Evolutionary conservation across 1,284 basidiomycete species (phyloP).

Genomic region (Trametes polyzona): DNA sequence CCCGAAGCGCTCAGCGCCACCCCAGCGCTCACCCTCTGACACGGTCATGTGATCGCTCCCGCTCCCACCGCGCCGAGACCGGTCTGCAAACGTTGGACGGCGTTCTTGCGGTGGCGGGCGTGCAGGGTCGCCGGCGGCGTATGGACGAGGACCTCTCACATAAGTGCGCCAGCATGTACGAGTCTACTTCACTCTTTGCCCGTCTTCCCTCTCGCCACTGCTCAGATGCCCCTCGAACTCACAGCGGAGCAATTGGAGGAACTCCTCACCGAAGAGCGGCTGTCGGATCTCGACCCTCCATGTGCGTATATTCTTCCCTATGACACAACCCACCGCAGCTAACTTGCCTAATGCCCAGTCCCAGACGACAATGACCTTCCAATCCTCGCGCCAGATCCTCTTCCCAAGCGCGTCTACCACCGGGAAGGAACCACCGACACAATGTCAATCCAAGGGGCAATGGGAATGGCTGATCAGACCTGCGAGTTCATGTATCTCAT

Average conservation of each 20-base stretch:
- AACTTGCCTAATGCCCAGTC: neutral
- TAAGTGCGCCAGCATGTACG: too few relatives aligned
- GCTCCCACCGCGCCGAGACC: neutral
- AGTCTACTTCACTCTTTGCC: neutral
- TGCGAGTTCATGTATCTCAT: neutral
- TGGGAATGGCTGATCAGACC: neutral
- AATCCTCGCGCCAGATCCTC: neutral
- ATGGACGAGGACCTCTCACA: neutral
- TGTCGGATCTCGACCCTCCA: neutral
- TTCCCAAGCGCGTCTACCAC: neutral
- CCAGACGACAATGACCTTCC: neutral
- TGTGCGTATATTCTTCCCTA: neutral
- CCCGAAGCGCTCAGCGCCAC: constrained; percentile 2
- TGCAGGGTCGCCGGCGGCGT: neutral
- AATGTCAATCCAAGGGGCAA: neutral
- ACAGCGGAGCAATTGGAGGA: neutral
- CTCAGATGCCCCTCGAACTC: neutral
- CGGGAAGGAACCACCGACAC: neutral
- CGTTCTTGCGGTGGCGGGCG: too few relatives aligned
- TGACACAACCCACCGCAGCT: neutral
- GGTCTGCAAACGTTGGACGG: neutral
- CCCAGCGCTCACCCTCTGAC: neutral
- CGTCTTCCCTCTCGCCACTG: neutral
- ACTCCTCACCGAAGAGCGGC: neutral
- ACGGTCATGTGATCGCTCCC: constrained; percentile 7